Evolutionary conservation across 805 yeast genomes (phyloP), one percentile per base, ranked within the genome.

Genomic region (Wickerhamiella dianesei): DNA sequence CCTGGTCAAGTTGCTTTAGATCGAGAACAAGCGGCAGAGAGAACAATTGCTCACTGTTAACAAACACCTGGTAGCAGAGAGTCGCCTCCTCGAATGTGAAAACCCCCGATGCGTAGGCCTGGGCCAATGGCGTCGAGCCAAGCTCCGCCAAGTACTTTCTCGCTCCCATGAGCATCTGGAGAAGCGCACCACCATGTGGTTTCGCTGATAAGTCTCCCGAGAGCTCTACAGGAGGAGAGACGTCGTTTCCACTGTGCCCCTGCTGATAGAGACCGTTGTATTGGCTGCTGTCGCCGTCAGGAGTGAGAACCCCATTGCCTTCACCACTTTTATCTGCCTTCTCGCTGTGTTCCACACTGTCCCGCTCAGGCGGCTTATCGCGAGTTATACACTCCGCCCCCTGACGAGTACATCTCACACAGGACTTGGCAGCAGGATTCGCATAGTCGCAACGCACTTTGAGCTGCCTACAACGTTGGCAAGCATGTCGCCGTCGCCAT

Each of bases 401-500:
- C 47, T 19, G 47, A 21, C 32, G 32, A 22, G 41, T 39, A 40
- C 62, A 58, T 18, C 61, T 51, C 5, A 55, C 45, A 44, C 62
- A 58, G 2, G 51, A 40, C 13, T 50, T 48, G 18, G 48, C 50
- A 1, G 53, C 51, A 9, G 59, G 60, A 40, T 52, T 52, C 21
- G 53, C 54, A 48, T 55, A 58, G 42, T 58, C 59, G 46, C 62
- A 58, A n/a, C 62, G 53, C 20, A 54, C 58, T 37, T 58, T 58
- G 17, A 56, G 55, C 16, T 55, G 52, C 4, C 61, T 50, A 50
- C 62, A 58, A 6, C 60, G 52, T 41, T 52, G 52, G 43, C 62
- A 58, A 1, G 62, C 62, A 35, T 50, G 52, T 16, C 59, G 49
- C 35, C 53, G 53, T 13, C 62, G 53, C 62, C 62, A 58, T 20